phyloP scores from a whole-genome alignment of 208 protist genomes.

The Dictyostelium gargantuum region DNA sequence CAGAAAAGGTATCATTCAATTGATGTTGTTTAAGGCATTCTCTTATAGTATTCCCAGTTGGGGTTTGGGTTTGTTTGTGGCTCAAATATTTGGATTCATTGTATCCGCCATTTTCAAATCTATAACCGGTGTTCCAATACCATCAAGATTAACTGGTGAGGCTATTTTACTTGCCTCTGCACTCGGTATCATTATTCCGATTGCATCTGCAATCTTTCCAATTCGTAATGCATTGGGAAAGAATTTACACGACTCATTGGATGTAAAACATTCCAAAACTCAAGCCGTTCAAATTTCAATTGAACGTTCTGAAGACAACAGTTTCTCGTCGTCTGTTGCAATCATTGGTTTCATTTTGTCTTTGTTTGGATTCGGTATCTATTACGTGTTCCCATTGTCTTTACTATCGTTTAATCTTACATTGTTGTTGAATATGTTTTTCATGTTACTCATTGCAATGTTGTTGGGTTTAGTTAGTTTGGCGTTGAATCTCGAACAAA shows the following conservation, averaged over 20 bases:
- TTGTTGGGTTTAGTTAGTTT: conserved; percentile 91
- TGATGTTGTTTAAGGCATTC: conserved; percentile 77
- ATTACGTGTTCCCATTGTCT: conserved; percentile 92
- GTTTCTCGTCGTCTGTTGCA: conserved; percentile 78
- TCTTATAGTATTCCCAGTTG: conserved; percentile 75
- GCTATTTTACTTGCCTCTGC: conserved; percentile 85
- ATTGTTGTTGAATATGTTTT: conserved; percentile 94
- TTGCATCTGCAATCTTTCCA: conserved; percentile 89
- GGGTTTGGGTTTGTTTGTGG: conserved; percentile 81
- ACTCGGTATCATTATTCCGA: conserved; percentile 88
- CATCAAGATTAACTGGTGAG: background rate
- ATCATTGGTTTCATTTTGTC: conserved; percentile 83
- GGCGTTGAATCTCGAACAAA: conserved; percentile 88
- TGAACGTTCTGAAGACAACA: conserved; percentile 71
- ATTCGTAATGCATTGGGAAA: conserved; percentile 86
- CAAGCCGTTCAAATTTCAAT: conserved; percentile 87
- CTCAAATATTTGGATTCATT: conserved; percentile 74
- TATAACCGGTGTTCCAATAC: conserved; percentile 41
- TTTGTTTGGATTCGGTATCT: conserved; percentile 85
- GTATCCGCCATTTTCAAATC: background rate
- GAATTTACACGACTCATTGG: conserved; percentile 89
- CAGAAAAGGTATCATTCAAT: conserved; percentile 59
- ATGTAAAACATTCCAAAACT: conserved; percentile 86
- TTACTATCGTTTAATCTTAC: conserved; percentile 89
- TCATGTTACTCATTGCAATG: conserved; percentile 91